Base-by-base conservation (phyloP, 2,329 filamentous ascomycete species). In the Botrytis medusae region DNA sequence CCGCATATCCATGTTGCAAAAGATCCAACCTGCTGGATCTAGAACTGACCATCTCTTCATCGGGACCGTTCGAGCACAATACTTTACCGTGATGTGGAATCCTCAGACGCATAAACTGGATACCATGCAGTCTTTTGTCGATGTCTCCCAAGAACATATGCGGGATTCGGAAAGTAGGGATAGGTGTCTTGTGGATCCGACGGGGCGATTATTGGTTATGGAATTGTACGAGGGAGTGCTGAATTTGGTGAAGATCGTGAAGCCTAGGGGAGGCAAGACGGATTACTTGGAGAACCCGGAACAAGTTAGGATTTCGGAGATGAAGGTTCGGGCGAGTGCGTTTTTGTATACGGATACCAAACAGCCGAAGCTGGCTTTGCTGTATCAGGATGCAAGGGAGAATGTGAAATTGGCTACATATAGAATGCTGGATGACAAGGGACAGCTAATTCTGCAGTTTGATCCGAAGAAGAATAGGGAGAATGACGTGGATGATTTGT, bases 71-170 rank as follows among this genome's bases (percentile, higher is more conserved):
- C 90, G 92, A 72, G 92, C 93, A 78, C 91, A 94, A 79, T 98
- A 97, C 84, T 97, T 98, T 82, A 97, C 94, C 2, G 83, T 97
- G 32, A 90, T 87, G 25, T 99, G 96, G 95, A 90, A 98, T 78
- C 79, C 86, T 0, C 82, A 87, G 80, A 84, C 80, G 7, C 82
- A 82, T 32, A 81, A 84, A 73, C 82, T 91, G 3, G 85, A 87
- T 14, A 88, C 86, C 0, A 80, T 87, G 34, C 84, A 77, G 77
- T 78, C 83, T 1, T 87, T 88, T 59, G 83, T 85, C 59, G 89
- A 91, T 75, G 79, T 83, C 1, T 84, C 87, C 46, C 88, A 91
- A 78, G 86, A 84, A 54, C 86, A 89, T 74, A 88, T 91, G 87
- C 86, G 93, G 70, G 92, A 97, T 79, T 91, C 92, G 12, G 92